These are phyloP conservation scores for Phytophthora meadii DNA, from an alignment of 352 stramenopile species.

Conservation along the genomic window DNA sequence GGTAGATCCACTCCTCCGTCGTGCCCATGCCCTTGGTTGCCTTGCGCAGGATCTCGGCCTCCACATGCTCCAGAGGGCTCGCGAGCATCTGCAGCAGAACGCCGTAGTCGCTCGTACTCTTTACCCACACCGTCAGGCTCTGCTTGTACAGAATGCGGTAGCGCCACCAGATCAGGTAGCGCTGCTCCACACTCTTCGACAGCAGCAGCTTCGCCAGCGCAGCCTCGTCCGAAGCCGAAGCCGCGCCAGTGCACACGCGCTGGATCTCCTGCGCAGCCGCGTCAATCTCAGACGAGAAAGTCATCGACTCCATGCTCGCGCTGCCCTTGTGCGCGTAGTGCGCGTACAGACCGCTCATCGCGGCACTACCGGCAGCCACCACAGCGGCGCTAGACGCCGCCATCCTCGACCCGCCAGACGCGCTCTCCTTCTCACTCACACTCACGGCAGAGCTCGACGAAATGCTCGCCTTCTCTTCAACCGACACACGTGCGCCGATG, in stretches of 20 bases:
- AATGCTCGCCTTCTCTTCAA: slow-evolving; percentile 18
- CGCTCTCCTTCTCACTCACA: background rate
- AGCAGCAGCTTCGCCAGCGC: slow-evolving; percentile 25
- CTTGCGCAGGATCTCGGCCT: too few species aligned
- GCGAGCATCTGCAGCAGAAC: too few species aligned
- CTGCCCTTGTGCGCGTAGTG: slow-evolving; percentile 19
- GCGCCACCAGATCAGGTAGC: too few species aligned
- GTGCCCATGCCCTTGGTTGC: too few species aligned
- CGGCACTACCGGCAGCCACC: slow-evolving; percentile 1
- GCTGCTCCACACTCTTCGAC: slow-evolving; percentile 18
- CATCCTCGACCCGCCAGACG: background rate
- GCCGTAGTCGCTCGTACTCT: too few species aligned
- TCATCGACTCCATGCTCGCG: slow-evolving; percentile 24
- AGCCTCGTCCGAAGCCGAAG: slow-evolving; percentile 21
- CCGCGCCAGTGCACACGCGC: slow-evolving; percentile 18
- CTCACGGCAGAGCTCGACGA: slow-evolving; percentile 4
- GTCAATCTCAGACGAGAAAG: slow-evolving; percentile 50
- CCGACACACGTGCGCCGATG: background rate
- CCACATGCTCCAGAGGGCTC: too few species aligned
- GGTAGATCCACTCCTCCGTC: too few species aligned
- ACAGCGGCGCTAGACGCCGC: slow-evolving; percentile 14
- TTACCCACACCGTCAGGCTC: too few species aligned
- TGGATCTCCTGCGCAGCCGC: slow-evolving; percentile 55
- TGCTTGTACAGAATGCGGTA: too few species aligned
- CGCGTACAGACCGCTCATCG: slow-evolving; percentile 9